phyloP scores from a whole-genome alignment of 2,329 filamentous ascomycete genomes.

The Colletotrichum truncatum region DNA sequence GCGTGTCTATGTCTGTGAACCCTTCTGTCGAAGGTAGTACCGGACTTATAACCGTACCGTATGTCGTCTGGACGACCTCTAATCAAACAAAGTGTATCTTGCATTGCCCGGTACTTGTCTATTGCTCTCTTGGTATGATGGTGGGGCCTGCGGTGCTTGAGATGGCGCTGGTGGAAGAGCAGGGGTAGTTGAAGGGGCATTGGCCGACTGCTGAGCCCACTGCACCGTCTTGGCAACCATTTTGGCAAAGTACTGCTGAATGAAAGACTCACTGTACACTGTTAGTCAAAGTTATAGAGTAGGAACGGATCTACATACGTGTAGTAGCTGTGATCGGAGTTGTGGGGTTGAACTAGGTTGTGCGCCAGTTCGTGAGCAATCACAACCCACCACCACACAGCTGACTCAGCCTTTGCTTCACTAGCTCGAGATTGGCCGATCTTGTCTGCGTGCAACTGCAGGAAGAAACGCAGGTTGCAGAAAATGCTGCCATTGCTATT shows the following conservation, averaged over 20 bases:
- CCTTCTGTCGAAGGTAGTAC: neutral
- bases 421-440: conserved; percentile 44
- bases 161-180: conserved; percentile 15
- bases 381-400: conserved; percentile 94
- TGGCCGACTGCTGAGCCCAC: conserved; percentile 38
- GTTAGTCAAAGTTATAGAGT: neutral
- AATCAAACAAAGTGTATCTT: conserved; percentile 26
- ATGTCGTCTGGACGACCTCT: conserved; percentile 9
- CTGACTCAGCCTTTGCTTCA: conserved; percentile 70
- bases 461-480: conserved; percentile 91
- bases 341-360: conserved; percentile 84
- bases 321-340: conserved; percentile 83
- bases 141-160: conserved; percentile 12
- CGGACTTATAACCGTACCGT: neutral
- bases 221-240: conserved; percentile 66
- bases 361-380: conserved; percentile 95
- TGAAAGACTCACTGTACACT: conserved; percentile 72
- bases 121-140: conserved; percentile 26
- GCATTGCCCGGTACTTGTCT: conserved; percentile 21
- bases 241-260: conserved; percentile 78
- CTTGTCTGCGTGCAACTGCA: conserved; percentile 74
- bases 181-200: neutral
- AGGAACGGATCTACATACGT: conserved; percentile 58
- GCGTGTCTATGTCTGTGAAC: neutral
- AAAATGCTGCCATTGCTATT: conserved; percentile 89